These are phyloP conservation scores for Gossypium aridum DNA, from an alignment of 441 rosid genomes.

Conservation along the genomic window DNA sequence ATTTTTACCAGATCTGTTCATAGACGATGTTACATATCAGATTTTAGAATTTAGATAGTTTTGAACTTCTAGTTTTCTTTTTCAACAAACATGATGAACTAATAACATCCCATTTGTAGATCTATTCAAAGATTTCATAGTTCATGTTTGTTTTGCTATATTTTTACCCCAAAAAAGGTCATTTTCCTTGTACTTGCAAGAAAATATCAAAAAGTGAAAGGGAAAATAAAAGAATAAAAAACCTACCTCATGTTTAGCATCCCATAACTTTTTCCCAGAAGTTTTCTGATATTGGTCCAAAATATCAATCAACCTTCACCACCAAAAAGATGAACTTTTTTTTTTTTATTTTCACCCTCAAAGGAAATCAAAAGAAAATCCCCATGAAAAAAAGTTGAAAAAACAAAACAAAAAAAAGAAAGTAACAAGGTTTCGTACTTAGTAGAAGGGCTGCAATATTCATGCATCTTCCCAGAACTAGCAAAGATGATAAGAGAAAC, in stretches of 20 bases:
- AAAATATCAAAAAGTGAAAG: not conserved
- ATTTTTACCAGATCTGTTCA: constrained; percentile 50
- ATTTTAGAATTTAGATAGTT: not conserved
- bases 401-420: not conserved
- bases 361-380: not conserved
- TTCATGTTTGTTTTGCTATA: constrained; percentile 27
- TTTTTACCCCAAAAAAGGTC: constrained; percentile 30
- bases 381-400: not conserved
- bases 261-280: constrained; percentile 80
- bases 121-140: constrained; percentile 43
- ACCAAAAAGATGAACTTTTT: not conserved
- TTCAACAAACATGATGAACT: not conserved
- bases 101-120: constrained; percentile 42
- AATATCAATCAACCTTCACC: constrained; percentile 56
- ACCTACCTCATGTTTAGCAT: constrained; percentile 88
- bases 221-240: not conserved
- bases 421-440: constrained; percentile 29
- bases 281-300: constrained; percentile 73
- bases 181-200: constrained; percentile 13
- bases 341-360: not conserved
- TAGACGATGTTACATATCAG: constrained; percentile 28
- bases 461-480: constrained; percentile 77
- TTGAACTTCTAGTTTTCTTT: constrained; percentile 2
- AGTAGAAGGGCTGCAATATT: constrained; percentile 68
- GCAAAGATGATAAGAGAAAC: constrained; percentile 76